Percentiles rank a stretch among this genome's conserved stretches.
Evolutionary conservation across 805 yeast genomes (phyloP).

Genomic region (Candida tibetensis): DNA sequence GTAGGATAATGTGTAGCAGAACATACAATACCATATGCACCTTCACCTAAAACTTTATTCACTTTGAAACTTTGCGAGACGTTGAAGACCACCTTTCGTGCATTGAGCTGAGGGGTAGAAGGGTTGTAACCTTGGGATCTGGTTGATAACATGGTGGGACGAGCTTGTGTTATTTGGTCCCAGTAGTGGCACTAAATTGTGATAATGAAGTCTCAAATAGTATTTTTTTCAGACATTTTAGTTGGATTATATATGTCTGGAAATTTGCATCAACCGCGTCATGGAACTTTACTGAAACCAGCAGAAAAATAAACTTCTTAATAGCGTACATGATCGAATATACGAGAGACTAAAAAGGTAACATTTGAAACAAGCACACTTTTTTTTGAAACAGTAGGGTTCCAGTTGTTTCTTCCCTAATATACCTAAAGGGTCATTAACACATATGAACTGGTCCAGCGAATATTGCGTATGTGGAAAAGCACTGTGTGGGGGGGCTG

Average conservation of each 20-base stretch:
- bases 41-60: constrained; percentile 66
- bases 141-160: too few species aligned
- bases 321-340: not conserved
- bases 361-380: not conserved
- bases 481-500: too few species aligned
- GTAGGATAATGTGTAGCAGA: constrained; percentile 64
- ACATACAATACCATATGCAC: constrained; percentile 80
- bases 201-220: too few species aligned
- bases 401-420: too few species aligned
- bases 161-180: too few species aligned
- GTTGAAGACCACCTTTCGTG: constrained; percentile 45
- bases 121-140: not conserved
- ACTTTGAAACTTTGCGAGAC: constrained; percentile 62
- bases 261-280: not conserved
- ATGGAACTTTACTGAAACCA: not conserved
- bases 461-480: too few species aligned
- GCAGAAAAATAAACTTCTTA: not conserved
- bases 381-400: too few species aligned
- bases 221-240: too few species aligned
- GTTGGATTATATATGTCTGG: not conserved
- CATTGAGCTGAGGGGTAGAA: not conserved
- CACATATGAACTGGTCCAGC: too few species aligned
- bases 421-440: too few species aligned
- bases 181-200: too few species aligned
- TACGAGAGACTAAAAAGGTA: not conserved